A percentile compares a stretch with the other conserved stretches of the same genome.
Evolutionary conservation across 1,139 yeast species (phyloP).

Genomic region (Lizanozyma gosingica): DNA sequence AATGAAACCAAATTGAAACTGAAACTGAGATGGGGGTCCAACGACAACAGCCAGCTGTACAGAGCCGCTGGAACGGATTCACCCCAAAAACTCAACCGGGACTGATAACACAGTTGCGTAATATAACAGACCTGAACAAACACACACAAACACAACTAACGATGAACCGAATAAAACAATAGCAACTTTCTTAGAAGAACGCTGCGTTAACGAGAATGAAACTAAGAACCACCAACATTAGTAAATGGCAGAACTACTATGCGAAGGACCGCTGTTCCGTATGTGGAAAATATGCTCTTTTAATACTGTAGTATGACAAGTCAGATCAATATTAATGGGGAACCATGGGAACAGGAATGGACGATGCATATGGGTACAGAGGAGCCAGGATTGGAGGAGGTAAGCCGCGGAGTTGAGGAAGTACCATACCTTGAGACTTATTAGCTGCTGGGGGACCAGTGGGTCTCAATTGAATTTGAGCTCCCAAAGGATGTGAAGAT

Average conservation of each 20-base stretch:
- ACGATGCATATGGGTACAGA: not conserved
- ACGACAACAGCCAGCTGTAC: not conserved
- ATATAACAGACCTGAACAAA: too few relatives aligned
- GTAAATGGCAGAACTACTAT: too few relatives aligned
- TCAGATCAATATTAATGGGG: not conserved
- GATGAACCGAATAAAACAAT: too few relatives aligned
- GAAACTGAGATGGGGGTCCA: not conserved
- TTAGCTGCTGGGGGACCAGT: not conserved
- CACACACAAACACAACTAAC: too few relatives aligned
- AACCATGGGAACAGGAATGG: not conserved
- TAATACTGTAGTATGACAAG: too few relatives aligned
- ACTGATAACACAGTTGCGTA: too few relatives aligned
- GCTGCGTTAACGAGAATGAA: too few relatives aligned
- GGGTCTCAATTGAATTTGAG: not conserved
- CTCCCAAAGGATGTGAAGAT: not conserved
- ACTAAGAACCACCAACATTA: too few relatives aligned
- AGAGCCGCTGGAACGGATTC: not conserved
- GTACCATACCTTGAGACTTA: not conserved
- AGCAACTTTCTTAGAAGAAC: too few relatives aligned
- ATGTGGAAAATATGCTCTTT: not conserved
- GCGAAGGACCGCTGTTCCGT: too few relatives aligned
- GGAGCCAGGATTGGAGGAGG: not conserved
- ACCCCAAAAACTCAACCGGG: too few relatives aligned
- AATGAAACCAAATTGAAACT: not conserved
- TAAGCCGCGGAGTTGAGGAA: not conserved